Conservation (phyloP, 176 grass and related monocot genomes). For the Pontederia paniculata region DNA sequence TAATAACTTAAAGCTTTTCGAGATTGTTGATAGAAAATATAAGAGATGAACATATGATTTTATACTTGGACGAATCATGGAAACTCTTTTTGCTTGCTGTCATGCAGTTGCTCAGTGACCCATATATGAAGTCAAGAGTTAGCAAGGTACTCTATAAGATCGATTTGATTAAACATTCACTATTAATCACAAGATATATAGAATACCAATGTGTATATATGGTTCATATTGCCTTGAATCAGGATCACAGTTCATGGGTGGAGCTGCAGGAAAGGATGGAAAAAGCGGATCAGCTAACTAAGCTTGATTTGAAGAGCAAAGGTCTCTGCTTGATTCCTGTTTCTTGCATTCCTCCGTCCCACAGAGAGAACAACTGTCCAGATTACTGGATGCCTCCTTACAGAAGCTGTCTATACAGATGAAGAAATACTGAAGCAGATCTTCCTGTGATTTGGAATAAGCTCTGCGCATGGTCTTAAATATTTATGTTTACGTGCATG, state of each 20-base stretch:
- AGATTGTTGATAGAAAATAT: no score
- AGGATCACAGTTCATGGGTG: conserved; percentile 49
- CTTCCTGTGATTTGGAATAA: background rate
- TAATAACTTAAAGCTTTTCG: no score
- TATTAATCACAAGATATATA: background rate
- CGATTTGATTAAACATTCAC: no score
- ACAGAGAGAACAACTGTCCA: conserved; percentile 47
- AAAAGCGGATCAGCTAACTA: conserved; percentile 29
- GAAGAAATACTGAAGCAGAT: conserved; percentile 8
- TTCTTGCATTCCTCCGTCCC: conserved; percentile 51
- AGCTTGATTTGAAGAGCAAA: conserved; percentile 56
- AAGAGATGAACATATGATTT: no score
- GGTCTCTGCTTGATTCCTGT: conserved; percentile 84
- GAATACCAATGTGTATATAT: background rate
- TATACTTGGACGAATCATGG: no score
- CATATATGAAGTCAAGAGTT: conserved; percentile 56
- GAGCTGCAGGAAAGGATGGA: conserved; percentile 29
- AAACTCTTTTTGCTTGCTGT: conserved; percentile 1
- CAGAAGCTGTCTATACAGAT: conserved; percentile 68
- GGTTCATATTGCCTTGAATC: conserved; percentile 14
- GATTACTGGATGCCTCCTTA: conserved; percentile 85
- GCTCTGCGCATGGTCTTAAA: no score
- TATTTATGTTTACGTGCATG: no score
- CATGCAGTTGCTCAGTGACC: conserved; percentile 81
- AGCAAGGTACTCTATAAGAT: conserved; percentile 37